Percentiles rank a stretch among this genome's conserved stretches.
phyloP scores from a whole-genome alignment of 805 yeast species.

The Lachancea meyersii region DNA sequence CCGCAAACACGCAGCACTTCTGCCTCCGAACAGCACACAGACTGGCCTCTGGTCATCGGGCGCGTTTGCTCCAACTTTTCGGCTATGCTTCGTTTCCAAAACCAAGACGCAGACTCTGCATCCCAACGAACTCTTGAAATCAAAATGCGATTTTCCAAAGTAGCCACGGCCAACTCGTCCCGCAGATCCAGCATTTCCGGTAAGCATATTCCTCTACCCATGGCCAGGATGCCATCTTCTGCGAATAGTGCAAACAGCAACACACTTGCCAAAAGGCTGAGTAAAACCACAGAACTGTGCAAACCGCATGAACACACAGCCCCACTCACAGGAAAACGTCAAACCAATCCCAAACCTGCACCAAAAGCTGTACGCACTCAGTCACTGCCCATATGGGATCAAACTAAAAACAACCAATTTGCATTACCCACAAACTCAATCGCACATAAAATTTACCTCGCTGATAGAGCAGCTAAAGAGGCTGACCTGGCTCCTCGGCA shows the following conservation, averaged over 20 bases:
- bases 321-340: slow-evolving; percentile 20
- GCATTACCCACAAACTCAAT: slow-evolving; percentile 27
- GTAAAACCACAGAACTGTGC: slow-evolving; percentile 3
- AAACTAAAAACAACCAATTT: slow-evolving; percentile 16
- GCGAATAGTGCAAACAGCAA: background rate
- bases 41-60: slow-evolving; percentile 26
- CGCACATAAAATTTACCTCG: slow-evolving; percentile 31
- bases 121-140: slow-evolving; percentile 29
- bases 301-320: slow-evolving; percentile 6
- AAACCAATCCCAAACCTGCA: slow-evolving; percentile 41
- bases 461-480: slow-evolving; percentile 28
- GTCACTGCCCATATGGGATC: slow-evolving; percentile 37
- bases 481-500: slow-evolving; percentile 6
- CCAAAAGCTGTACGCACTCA: slow-evolving; percentile 43
- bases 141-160: slow-evolving; percentile 29
- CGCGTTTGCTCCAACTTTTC: slow-evolving; percentile 34
- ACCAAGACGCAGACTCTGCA: slow-evolving; percentile 5
- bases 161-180: slow-evolving; percentile 13
- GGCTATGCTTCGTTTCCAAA: slow-evolving; percentile 25
- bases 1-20: background rate
- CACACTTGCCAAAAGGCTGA: slow-evolving; percentile 2
- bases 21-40: slow-evolving; percentile 13
- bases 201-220: background rate
- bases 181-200: slow-evolving; percentile 11
- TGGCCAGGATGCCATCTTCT: slow-evolving; percentile 1